These are phyloP conservation scores for Hordeum vulgare DNA, from an alignment of 176 grass and related monocot genomes.

Conservation along the genomic window MorexV3_pseudomolecules_assembly NC_058519.1:469410005-469410504, in stretches of 20 bases:
- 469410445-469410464: not conserved
- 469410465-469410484: slow-evolving; percentile 32
- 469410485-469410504: not conserved
- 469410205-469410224: not conserved
- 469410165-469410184: not conserved
- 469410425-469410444: slow-evolving; percentile 28
- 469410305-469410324: not conserved
- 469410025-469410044: no score
- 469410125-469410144: not conserved
- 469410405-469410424: not conserved
- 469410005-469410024: no score
- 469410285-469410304: not conserved
- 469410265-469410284: slow-evolving; percentile 16
- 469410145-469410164: not conserved
- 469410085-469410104: no score
- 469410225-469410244: not conserved
- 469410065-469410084: no score
- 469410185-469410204: not conserved
- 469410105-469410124: no score
- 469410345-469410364: not conserved
- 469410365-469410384: not conserved
- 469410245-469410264: slow-evolving; percentile 4
- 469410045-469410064: no score
- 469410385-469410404: not conserved
- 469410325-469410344: not conserved